Evolutionary conservation across 495 filamentous ascomycete species (phyloP).

Genomic region (Poronia punctata): DNA sequence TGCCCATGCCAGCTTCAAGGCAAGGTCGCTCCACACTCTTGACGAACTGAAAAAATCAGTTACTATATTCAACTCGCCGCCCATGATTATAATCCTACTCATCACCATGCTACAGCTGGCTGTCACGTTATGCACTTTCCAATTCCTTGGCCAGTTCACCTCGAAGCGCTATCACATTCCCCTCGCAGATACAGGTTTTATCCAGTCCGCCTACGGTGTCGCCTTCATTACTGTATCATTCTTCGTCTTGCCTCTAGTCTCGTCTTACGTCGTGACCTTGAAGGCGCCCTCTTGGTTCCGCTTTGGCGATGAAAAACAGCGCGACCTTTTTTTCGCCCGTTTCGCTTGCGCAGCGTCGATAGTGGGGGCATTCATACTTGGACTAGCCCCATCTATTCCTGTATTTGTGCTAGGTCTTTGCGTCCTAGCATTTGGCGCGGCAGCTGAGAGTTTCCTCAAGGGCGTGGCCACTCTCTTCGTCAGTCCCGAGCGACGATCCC

Average conservation of each 20-base stretch:
- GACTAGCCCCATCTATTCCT: conserved; percentile 16
- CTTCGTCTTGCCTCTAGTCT: conserved; percentile 17
- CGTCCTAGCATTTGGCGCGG: conserved; percentile 22
- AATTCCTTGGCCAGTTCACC: conserved; percentile 24
- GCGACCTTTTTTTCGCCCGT: conserved; percentile 19
- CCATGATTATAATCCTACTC: conserved; percentile 16
- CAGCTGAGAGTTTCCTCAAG: conserved; percentile 21
- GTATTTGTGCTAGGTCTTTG: conserved; percentile 19
- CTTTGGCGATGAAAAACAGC: conserved; percentile 13
- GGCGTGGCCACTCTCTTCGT: conserved; percentile 19
- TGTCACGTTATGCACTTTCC: conserved; percentile 16
- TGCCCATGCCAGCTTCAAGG: conserved; percentile 5
- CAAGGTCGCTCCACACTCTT: conserved; percentile 9
- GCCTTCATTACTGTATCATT: conserved; percentile 19
- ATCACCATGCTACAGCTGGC: conserved; percentile 19
- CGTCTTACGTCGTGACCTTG: conserved; percentile 11
- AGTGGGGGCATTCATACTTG: conserved; percentile 19
- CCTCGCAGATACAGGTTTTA: conserved; percentile 19
- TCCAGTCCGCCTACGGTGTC: conserved; percentile 25
- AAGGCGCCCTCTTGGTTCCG: conserved; percentile 13
- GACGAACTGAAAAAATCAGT: conserved; percentile 16
- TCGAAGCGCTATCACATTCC: conserved; percentile 25
- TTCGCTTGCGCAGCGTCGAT: conserved; percentile 16
- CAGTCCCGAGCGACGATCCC: conserved; percentile 18
- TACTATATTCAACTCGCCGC: conserved; percentile 13